Evolutionary conservation across 1,284 basidiomycete genomes (phyloP).

Genomic region (Moesziomyces globuligerus): DNA sequence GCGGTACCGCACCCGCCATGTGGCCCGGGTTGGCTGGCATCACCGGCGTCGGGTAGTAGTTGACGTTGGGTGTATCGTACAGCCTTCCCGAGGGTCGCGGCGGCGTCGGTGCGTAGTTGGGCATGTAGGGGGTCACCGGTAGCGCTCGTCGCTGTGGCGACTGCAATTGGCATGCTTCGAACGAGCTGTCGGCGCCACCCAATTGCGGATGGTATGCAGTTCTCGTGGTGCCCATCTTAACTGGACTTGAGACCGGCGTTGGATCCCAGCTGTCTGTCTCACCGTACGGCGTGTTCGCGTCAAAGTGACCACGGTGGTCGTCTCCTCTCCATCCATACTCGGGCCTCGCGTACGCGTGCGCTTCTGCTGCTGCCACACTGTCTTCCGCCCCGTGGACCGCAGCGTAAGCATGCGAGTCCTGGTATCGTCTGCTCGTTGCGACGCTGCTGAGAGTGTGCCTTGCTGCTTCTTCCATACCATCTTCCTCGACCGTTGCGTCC

Average conservation of each 20-base stretch:
- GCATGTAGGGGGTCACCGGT: slow-evolving; percentile 23
- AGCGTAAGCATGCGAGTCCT: neutral
- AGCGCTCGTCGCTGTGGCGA: slow-evolving; percentile 21
- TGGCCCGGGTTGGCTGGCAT: slow-evolving; percentile 13
- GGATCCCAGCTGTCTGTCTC: slow-evolving; percentile 6
- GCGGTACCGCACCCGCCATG: neutral
- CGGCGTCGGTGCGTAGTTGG: slow-evolving; percentile 21
- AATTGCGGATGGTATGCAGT: neutral
- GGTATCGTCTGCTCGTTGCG: neutral
- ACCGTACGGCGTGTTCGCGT: slow-evolving; percentile 1
- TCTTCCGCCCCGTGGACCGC: neutral
- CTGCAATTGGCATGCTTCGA: slow-evolving; percentile 19
- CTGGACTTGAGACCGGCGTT: slow-evolving; percentile 15
- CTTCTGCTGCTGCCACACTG: neutral
- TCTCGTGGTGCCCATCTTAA: slow-evolving; percentile 1
- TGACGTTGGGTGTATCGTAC: slow-evolving; percentile 40
- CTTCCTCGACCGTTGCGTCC: slow-evolving; percentile 20
- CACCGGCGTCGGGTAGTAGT: slow-evolving; percentile 31
- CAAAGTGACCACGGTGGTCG: slow-evolving; percentile 3
- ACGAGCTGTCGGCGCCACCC: slow-evolving; percentile 5
- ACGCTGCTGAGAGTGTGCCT: slow-evolving; percentile 4
- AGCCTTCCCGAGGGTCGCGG: slow-evolving; percentile 25
- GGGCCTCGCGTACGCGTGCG: slow-evolving; percentile 1
- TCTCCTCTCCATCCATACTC: slow-evolving; percentile 7
- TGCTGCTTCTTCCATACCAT: slow-evolving; percentile 5